These are phyloP conservation scores for Salix exigua DNA, from an alignment of 345 rosid genomes.

Conservation along the genomic window DNA sequence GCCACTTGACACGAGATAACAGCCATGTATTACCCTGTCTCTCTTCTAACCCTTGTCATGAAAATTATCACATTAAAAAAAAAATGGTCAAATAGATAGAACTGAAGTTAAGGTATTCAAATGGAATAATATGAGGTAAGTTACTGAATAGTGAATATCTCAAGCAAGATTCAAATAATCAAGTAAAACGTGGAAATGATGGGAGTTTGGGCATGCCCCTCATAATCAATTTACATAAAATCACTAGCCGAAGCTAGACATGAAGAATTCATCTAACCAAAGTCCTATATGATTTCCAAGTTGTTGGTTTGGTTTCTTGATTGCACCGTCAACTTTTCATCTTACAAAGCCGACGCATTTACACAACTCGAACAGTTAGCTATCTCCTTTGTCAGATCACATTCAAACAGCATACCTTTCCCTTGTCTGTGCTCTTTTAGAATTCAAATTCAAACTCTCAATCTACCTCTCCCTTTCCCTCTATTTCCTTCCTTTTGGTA, in stretches of 20 bases:
- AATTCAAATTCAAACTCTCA: background rate
- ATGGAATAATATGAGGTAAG: too few relatives aligned
- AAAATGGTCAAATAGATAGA: too few relatives aligned
- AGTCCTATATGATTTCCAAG: background rate
- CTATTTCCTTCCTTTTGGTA: background rate
- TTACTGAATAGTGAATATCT: too few relatives aligned
- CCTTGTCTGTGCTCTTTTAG: background rate
- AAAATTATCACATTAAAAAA: too few relatives aligned
- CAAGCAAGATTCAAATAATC: background rate
- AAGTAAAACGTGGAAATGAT: too few relatives aligned
- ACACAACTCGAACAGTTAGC: conserved; percentile 1
- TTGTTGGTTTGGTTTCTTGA: background rate
- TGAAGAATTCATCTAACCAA: background rate
- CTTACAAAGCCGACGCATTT: conserved; percentile 16
- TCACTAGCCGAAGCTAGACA: background rate
- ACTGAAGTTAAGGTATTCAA: too few relatives aligned
- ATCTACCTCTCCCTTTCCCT: background rate
- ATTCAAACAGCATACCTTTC: background rate
- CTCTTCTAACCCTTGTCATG: too few relatives aligned
- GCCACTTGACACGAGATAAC: too few relatives aligned
- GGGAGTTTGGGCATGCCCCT: too few relatives aligned
- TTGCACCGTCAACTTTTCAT: background rate
- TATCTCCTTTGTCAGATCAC: background rate
- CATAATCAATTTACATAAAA: background rate
- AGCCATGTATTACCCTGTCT: too few relatives aligned